Evolutionary conservation across 768 basidiomycete species (phyloP).

Genomic region (Boletus patriciae): DNA sequence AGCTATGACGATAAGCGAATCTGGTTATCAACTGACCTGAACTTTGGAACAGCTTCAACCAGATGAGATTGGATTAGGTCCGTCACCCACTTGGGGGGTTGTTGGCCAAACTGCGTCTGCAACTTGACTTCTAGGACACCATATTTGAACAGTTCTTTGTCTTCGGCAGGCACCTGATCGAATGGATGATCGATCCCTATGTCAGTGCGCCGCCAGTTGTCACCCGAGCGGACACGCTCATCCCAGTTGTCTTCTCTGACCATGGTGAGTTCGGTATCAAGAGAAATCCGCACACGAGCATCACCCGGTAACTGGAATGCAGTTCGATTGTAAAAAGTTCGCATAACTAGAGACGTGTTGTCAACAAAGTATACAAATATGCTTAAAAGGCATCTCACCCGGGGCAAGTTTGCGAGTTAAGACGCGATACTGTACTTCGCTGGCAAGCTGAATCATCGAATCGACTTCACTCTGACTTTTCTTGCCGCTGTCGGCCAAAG

Average conservation of each 20-base stretch:
- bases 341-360: slow-evolving; percentile 61
- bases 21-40: slow-evolving; percentile 55
- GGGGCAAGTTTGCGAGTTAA: slow-evolving; percentile 79
- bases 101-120: slow-evolving; percentile 93
- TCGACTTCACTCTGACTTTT: slow-evolving; percentile 92
- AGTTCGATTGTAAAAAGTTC: slow-evolving; percentile 97
- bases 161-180: slow-evolving; percentile 65
- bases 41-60: slow-evolving; percentile 97
- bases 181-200: slow-evolving; percentile 94
- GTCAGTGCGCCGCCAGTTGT: slow-evolving; percentile 94
- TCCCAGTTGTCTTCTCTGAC: slow-evolving; percentile 98
- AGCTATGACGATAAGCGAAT: not conserved
- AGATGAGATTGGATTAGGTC: slow-evolving; percentile 95
- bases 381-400: slow-evolving; percentile 46
- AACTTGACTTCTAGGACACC: slow-evolving; percentile 97
- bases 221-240: slow-evolving; percentile 65
- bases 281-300: slow-evolving; percentile 96
- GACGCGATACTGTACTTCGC: slow-evolving; percentile 92
- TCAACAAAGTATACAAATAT: not conserved
- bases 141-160: slow-evolving; percentile 95
- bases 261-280: slow-evolving; percentile 95
- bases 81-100: slow-evolving; percentile 94
- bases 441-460: slow-evolving; percentile 93
- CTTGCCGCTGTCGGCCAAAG: slow-evolving; percentile 83
- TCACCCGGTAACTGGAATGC: slow-evolving; percentile 99